Evolutionary conservation across 2,329 filamentous ascomycete genomes (phyloP).

Genomic region (Trichoderma lentiforme): DNA sequence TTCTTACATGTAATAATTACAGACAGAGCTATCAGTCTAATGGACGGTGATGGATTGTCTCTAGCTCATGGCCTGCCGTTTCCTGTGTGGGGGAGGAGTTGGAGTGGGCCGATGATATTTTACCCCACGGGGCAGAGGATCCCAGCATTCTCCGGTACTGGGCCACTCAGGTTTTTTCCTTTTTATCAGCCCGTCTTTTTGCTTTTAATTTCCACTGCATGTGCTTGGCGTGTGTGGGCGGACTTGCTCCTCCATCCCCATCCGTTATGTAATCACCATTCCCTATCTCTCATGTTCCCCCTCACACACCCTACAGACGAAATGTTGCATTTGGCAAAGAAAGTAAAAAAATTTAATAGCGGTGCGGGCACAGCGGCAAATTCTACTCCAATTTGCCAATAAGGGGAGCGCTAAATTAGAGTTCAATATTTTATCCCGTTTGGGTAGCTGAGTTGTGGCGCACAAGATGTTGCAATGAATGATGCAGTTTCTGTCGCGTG

Average conservation of each 20-base stretch:
- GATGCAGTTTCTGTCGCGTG: neutral
- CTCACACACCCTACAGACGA: neutral
- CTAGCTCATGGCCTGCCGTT: neutral
- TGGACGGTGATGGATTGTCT: neutral
- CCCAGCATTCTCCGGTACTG: neutral
- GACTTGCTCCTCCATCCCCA: neutral
- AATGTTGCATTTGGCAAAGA: neutral
- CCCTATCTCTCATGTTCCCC: neutral
- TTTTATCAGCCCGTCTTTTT: neutral
- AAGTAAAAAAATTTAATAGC: neutral
- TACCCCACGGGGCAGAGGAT: neutral
- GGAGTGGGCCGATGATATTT: neutral
- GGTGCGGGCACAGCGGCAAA: neutral
- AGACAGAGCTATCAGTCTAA: neutral
- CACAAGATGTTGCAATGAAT: neutral
- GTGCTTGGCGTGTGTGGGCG: neutral
- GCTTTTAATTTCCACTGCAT: neutral
- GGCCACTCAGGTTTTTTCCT: neutral
- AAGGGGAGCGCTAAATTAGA: neutral
- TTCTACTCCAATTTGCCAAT: neutral
- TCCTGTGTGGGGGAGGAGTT: slow-evolving; percentile 7
- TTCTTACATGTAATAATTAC: neutral
- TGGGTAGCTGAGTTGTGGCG: neutral
- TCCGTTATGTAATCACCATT: neutral
- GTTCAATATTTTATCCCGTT: slow-evolving; percentile 6